Conservation (phyloP, 306 rosid species). For the Begonia peltatifolia region DNA sequence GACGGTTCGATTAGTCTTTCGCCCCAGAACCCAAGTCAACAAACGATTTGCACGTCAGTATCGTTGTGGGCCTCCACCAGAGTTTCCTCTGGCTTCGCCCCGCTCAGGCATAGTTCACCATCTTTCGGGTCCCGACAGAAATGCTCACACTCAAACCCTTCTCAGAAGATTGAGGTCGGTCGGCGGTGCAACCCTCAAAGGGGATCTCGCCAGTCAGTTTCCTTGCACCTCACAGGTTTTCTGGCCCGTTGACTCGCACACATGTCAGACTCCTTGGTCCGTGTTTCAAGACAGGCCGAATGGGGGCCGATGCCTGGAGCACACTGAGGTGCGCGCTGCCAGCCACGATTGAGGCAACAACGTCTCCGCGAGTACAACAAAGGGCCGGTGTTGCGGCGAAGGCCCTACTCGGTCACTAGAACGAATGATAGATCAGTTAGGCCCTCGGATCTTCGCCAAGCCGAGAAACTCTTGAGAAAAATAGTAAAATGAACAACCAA, state of each 20-base stretch:
- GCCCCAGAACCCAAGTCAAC: constrained; percentile 16
- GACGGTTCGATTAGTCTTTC: constrained; percentile 13
- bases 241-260: constrained; percentile 17
- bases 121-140: constrained; percentile 12
- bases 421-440: no score
- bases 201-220: constrained; percentile 5
- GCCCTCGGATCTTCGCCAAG: no score
- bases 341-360: not conserved
- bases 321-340: not conserved
- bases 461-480: no score
- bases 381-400: no score
- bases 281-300: constrained; percentile 17
- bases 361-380: no score
- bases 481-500: no score
- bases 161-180: constrained; percentile 9
- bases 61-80: constrained; percentile 18
- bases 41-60: constrained; percentile 16
- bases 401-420: no score
- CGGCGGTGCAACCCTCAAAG: constrained; percentile 6
- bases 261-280: constrained; percentile 18
- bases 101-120: constrained; percentile 16
- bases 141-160: constrained; percentile 12
- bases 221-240: constrained; percentile 12
- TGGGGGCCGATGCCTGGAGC: constrained; percentile 9
- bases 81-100: constrained; percentile 22